Conservation (phyloP, 768 basidiomycete species). For the Termitomyces sp. region DNA sequence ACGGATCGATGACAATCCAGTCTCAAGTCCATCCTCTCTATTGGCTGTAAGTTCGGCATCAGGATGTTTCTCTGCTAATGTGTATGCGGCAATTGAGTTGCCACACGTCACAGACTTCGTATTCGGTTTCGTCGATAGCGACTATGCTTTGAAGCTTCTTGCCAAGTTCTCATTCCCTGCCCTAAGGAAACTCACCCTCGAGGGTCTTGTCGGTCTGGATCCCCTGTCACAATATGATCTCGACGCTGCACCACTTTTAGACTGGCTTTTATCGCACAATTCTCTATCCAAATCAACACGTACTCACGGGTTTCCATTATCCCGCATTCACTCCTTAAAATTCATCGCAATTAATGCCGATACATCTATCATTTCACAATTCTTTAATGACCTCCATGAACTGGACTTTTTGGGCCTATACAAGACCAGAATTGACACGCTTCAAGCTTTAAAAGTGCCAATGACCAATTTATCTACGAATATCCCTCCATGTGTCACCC, state of each 20-base stretch:
- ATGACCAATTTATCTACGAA: neutral
- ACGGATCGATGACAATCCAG: constrained; percentile 20
- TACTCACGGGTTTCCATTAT: constrained; percentile 16
- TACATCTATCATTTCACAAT: constrained; percentile 16
- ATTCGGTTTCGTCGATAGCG: constrained; percentile 43
- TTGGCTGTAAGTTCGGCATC: neutral
- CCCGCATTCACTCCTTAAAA: constrained; percentile 28
- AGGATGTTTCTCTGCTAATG: neutral
- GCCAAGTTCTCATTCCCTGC: constrained; percentile 35
- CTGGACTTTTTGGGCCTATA: constrained; percentile 22
- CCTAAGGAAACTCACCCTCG: constrained; percentile 36
- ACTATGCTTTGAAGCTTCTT: constrained; percentile 35
- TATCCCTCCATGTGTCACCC: constrained; percentile 17
- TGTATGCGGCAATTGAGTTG: constrained; percentile 22
- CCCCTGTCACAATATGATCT: constrained; percentile 22
- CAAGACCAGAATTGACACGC: constrained; percentile 21
- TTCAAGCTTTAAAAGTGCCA: constrained; percentile 18
- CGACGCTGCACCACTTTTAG: constrained; percentile 35
- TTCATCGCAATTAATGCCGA: constrained; percentile 26
- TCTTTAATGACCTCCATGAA: constrained; percentile 26
- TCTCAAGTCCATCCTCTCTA: neutral
- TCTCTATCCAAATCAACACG: neutral
- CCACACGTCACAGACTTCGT: constrained; percentile 30
- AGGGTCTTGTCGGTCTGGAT: constrained; percentile 40
- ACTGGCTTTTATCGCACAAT: constrained; percentile 24